These are phyloP conservation scores for Sodiomyces alkalinus DNA, from an alignment of 2,329 filamentous ascomycete genomes.

Conservation along the genomic window DNA sequence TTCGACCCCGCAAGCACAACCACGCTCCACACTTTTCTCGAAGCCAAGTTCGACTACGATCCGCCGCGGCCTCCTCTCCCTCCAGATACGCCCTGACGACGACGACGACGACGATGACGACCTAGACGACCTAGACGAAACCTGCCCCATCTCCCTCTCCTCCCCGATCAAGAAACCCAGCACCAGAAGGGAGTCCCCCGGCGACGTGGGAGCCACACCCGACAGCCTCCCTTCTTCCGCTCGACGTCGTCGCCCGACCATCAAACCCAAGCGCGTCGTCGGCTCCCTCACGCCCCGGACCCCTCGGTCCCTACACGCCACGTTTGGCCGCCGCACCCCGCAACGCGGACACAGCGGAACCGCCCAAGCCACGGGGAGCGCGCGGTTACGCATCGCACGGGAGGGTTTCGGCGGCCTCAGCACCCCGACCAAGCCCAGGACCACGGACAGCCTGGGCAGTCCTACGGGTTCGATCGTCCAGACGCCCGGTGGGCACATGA, in stretches of 20 bases:
- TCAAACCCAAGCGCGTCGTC: no score
- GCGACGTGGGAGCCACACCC: no score
- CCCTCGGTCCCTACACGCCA: no score
- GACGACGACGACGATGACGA: no score
- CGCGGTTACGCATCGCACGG: constrained; percentile 1
- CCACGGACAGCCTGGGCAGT: constrained; percentile 7
- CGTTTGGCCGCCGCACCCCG: not conserved
- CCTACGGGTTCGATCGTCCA: constrained; percentile 15
- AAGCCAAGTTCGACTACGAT: no score
- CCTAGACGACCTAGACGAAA: no score
- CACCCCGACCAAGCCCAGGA: constrained; percentile 2
- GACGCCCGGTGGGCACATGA: constrained; percentile 33
- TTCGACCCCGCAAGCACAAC: constrained; percentile 12
- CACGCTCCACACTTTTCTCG: constrained; percentile 12
- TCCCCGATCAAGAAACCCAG: not conserved
- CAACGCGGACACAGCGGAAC: not conserved
- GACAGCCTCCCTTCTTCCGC: not conserved
- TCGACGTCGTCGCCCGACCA: not conserved
- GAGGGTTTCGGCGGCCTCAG: constrained; percentile 2
- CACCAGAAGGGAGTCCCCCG: no score
- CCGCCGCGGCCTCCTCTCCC: constrained; percentile 24
- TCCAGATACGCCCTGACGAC: constrained; percentile 24
- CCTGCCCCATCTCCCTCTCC: constrained; percentile 16
- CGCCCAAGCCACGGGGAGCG: not conserved
- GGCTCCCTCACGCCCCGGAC: no score